These are phyloP conservation scores for Potentilla sterilis DNA, from an alignment of 306 rosid genomes.

Conservation along the genomic window DNA sequence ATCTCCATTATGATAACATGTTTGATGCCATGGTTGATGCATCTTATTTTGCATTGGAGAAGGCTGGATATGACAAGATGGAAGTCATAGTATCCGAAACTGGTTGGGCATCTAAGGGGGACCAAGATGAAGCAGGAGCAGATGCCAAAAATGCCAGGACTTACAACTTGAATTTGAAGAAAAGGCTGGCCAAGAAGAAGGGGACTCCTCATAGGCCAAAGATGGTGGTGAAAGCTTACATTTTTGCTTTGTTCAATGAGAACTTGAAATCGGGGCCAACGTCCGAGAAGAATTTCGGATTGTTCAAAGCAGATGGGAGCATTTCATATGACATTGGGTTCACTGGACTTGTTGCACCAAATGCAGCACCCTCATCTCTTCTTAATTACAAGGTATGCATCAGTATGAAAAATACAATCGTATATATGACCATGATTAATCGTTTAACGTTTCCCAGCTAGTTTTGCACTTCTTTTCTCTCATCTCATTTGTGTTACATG, in stretches of 20 bases:
- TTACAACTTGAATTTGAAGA: conserved; percentile 59
- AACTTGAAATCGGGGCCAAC: conserved; percentile 88
- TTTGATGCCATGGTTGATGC: conserved; percentile 85
- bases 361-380: conserved; percentile 60
- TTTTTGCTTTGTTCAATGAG: conserved; percentile 91
- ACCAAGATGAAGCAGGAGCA: conserved; percentile 71
- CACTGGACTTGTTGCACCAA: conserved; percentile 66
- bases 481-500: neutral
- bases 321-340: conserved; percentile 82
- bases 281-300: conserved; percentile 87
- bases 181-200: conserved; percentile 60
- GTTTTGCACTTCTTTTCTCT: neutral
- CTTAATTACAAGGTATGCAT: conserved; percentile 60
- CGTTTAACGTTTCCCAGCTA: too few relatives aligned
- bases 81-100: conserved; percentile 85
- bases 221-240: conserved; percentile 54
- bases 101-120: conserved; percentile 93
- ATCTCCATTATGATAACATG: conserved; percentile 79
- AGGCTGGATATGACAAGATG: conserved; percentile 65
- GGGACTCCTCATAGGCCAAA: conserved; percentile 92
- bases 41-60: conserved; percentile 76
- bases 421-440: neutral
- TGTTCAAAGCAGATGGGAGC: conserved; percentile 92
- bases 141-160: conserved; percentile 51
- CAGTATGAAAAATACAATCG: neutral